These are phyloP conservation scores for Fusarium nurragi DNA, from an alignment of 2,329 filamentous ascomycete genomes.

Conservation along the genomic window DNA sequence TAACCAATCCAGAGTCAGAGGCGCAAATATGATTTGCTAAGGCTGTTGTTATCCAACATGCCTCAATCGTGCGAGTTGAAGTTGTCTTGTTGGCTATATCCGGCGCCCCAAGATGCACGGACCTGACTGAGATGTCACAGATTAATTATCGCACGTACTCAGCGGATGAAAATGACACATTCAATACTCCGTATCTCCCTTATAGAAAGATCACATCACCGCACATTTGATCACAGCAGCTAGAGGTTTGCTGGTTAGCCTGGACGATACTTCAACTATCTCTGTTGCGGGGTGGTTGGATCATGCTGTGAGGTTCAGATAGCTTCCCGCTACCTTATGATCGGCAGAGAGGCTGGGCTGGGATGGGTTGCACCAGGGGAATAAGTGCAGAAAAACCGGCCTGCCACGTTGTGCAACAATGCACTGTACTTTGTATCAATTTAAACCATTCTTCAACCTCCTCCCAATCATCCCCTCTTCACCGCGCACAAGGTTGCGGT, in stretches of 20 bases:
- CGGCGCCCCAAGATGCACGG: slow-evolving; percentile 22
- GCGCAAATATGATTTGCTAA: neutral
- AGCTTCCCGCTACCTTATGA: slow-evolving; percentile 1
- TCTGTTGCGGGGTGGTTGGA: slow-evolving; percentile 4
- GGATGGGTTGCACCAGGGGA: slow-evolving; percentile 1
- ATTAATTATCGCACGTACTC: slow-evolving; percentile 25
- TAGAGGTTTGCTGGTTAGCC: slow-evolving; percentile 28
- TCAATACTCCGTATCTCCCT: slow-evolving; percentile 23
- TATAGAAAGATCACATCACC: slow-evolving; percentile 38
- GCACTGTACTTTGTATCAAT: neutral
- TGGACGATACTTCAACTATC: slow-evolving; percentile 11
- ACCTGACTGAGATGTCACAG: slow-evolving; percentile 7
- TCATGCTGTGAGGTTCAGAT: slow-evolving; percentile 13
- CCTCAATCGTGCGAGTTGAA: slow-evolving; percentile 16
- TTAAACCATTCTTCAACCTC: slow-evolving; percentile 10
- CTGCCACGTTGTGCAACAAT: slow-evolving; percentile 20
- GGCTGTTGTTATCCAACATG: neutral
- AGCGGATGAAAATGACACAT: slow-evolving; percentile 33
- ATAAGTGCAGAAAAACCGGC: neutral
- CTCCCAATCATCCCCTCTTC: slow-evolving; percentile 15
- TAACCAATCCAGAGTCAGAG: neutral
- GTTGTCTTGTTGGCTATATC: neutral
- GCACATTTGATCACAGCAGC: slow-evolving; percentile 23
- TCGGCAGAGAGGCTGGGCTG: slow-evolving; percentile 10
- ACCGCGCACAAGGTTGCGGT: slow-evolving; percentile 8